Conservation (phyloP, 768 basidiomycete genomes). For the Boletus barrowsii region DNA sequence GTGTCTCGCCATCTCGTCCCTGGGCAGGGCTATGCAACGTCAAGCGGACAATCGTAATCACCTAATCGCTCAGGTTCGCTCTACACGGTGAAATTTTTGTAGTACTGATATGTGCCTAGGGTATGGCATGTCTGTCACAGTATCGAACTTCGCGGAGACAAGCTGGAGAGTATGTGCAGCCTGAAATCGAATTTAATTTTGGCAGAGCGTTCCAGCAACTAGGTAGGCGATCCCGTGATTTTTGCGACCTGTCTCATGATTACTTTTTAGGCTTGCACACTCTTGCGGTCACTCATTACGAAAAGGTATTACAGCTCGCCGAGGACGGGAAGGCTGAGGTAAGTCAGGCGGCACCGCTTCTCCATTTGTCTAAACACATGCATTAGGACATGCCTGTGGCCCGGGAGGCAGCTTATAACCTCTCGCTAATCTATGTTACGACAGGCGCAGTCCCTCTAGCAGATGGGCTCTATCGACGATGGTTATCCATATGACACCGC, state of each 20-base stretch:
- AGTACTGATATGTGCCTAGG: constrained; percentile 41
- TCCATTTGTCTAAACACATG: background rate
- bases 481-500: constrained; percentile 67
- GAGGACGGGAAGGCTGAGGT: constrained; percentile 31
- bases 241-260: background rate
- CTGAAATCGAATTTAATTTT: constrained; percentile 93
- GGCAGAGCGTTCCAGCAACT: constrained; percentile 69
- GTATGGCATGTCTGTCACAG: constrained; percentile 76
- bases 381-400: constrained; percentile 10
- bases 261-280: constrained; percentile 62
- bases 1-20: constrained; percentile 75
- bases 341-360: background rate
- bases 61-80: constrained; percentile 43
- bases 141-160: constrained; percentile 67
- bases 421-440: constrained; percentile 76
- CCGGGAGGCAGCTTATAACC: constrained; percentile 41
- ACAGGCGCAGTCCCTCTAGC: constrained; percentile 75
- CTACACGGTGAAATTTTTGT: background rate
- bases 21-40: constrained; percentile 89
- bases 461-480: constrained; percentile 65
- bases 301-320: constrained; percentile 64
- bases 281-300: constrained; percentile 83
- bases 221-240: background rate
- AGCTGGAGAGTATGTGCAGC: constrained; percentile 38
- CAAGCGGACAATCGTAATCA: constrained; percentile 95